Evolutionary conservation across 2,329 filamentous ascomycete genomes (phyloP).

Genomic region (Ophiostoma tasmaniense): DNA sequence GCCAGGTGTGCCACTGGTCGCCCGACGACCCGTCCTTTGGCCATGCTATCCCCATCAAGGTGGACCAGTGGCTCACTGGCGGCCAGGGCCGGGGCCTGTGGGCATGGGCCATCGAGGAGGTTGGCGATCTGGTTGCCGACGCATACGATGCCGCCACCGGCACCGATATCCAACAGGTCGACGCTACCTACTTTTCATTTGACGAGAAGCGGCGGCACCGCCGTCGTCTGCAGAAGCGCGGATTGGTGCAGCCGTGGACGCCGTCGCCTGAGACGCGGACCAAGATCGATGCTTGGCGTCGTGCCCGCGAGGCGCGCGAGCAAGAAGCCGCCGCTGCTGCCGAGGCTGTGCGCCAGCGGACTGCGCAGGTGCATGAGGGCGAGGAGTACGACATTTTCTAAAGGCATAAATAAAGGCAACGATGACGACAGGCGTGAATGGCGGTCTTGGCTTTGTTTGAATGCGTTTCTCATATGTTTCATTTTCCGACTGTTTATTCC

Average conservation of each 20-base stretch:
- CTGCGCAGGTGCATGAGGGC: conserved; percentile 26
- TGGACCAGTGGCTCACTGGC: conserved; percentile 52
- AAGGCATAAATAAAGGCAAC: background rate
- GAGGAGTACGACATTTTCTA: conserved; percentile 12
- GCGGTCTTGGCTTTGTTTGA: background rate
- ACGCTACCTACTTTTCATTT: conserved; percentile 37
- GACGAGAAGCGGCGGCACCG: conserved; percentile 41
- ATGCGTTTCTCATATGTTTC: background rate
- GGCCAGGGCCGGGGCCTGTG: conserved; percentile 38
- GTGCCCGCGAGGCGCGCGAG: conserved; percentile 34
- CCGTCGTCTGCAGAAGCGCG: conserved; percentile 43
- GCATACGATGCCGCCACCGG: conserved; percentile 38
- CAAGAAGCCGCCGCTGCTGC: conserved; percentile 15
- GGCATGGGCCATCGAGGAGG: conserved; percentile 34
- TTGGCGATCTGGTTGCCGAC: conserved; percentile 41
- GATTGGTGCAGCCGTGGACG: conserved; percentile 32
- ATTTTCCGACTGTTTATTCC: background rate
- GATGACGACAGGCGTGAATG: background rate
- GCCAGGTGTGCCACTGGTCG: conserved; percentile 45
- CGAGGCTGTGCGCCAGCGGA: background rate
- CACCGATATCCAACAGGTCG: conserved; percentile 36
- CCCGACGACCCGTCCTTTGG: conserved; percentile 52
- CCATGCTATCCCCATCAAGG: conserved; percentile 51
- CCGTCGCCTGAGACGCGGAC: conserved; percentile 34
- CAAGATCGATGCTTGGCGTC: conserved; percentile 39